Evolutionary conservation across 441 rosid genomes (phyloP), one percentile per base, ranked within the genome.

Genomic region (Sinapis alba): DNA sequence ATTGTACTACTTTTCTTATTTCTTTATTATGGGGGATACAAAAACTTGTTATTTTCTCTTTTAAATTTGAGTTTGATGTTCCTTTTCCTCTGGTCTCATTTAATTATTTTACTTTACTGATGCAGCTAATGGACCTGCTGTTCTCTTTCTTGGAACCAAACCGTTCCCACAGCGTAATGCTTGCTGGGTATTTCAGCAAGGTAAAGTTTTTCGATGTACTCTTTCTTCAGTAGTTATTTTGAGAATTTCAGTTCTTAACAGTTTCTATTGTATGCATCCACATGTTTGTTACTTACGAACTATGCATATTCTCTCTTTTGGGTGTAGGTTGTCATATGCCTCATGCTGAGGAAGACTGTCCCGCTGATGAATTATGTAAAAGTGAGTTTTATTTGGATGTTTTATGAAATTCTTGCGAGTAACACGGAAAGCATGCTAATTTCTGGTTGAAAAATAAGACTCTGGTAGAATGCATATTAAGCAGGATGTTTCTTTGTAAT

Each of bases 131-230:
- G 98, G 76, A 94, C 88, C 76, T 94, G 26, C 98, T 96, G 43
- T 96, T 96, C 88, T 91, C 98, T 73, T 96, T 96, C 83, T 84
- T 96, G 97, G 92, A 90, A 80, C 95, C 98, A 26, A 83, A 90
- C 73, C 93, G 92, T 76, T 83, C 86, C 74, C 99, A 94, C 78
- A 92, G 97, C 77, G 90, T 96, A 36, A 83, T 90, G 83, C 86
- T 91, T 65, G 99, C 99, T 72, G 99, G 99, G 65, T 96, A 92
- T 85, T 96, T 96, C 78, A 92, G 99, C 87, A 96, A 96, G 91
- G 99, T 96, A 68, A 16, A 24, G 68, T 43, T 30, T 30, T 54
- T 26, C 11, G 1, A 36, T 36, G 24, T 30, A 54, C 43, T 21
- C 32, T 13, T 58, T 21, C 65, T 30, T 15, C 51, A 27, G 20